These are phyloP conservation scores for Mucor mucedo DNA, from an alignment of 371 early-diverging fungal species.

Conservation along the genomic window DNA sequence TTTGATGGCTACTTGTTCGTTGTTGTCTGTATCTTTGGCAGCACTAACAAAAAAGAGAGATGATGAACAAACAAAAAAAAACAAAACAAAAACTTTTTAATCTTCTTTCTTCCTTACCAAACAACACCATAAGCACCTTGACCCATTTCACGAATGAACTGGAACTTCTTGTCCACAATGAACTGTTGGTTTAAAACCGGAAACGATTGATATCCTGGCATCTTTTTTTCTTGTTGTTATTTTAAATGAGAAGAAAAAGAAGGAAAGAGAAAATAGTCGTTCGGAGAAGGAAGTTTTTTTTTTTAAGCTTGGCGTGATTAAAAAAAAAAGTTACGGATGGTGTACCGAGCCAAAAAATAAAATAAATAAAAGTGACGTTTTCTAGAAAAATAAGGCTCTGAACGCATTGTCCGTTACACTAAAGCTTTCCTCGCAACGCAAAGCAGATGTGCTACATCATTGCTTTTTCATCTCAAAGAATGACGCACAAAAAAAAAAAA, in stretches of 20 bases:
- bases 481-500: too few species aligned
- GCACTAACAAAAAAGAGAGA: constrained; percentile 53
- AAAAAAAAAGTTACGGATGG: neutral
- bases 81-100: neutral
- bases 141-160: constrained; percentile 87
- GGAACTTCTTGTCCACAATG: constrained; percentile 77
- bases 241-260: neutral
- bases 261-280: neutral
- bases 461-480: too few species aligned
- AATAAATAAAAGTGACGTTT: too few species aligned
- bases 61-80: neutral
- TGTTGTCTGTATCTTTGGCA: constrained; percentile 78
- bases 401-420: too few species aligned
- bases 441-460: too few species aligned
- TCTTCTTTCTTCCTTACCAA: constrained; percentile 56
- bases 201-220: constrained; percentile 63
- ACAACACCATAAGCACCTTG: constrained; percentile 94
- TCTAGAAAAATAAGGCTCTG: too few species aligned
- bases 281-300: constrained; percentile 3
- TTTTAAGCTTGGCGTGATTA: neutral
- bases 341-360: neutral
- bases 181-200: constrained; percentile 73
- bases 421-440: too few species aligned
- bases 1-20: constrained; percentile 92
- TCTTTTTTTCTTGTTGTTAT: constrained; percentile 11